Evolutionary conservation across 2,329 filamentous ascomycete genomes (phyloP), one percentile per base, ranked within the genome.

Genomic region (Ustulina deusta): DNA sequence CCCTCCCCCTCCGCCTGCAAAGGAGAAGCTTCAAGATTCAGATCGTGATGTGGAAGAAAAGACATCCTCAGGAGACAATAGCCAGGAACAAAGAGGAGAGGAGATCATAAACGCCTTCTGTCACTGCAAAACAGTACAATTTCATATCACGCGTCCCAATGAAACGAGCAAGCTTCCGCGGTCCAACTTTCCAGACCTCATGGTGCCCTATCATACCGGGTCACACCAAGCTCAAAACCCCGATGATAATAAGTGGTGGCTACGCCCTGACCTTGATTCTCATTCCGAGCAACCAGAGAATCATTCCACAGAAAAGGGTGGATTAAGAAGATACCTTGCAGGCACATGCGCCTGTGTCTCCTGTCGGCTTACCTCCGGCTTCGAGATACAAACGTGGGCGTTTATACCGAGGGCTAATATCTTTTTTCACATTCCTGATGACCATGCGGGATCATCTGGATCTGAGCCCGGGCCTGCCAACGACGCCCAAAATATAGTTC

Each of bases 311-410:
- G 6, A 86, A 83, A 66, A 34, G 10, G 36, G 3, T 13, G 58
- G 48, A 11, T n/a, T 25, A 36, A 51, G 13, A 32, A 59, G 66
- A 20, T 91, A 89, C 75, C 79, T 89, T 1, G 86, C 87, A 2
- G 87, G 87, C 1, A 83, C 85, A 7, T 92, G 90, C 73, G 82
- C 84, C 1, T 93, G 90, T 76, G 82, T 79, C 5, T 86, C 87
- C 1, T 93, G 90, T 75, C 86, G 90, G 6, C 79, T 89, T 3
- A 78, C 80, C 0, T 84, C 86, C 0, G 89, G 90, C 2, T 89
- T 88, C 70, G 88, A 91, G 63, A 84, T 91, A 54, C 86, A 90
- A 71, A 80, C 85, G 0, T 93, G 90, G 90, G 83, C 87, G 0
- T 93, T 91, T 73, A 79, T 92, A 0, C 88, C 89, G 0, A 81